Percentiles rank a stretch among this genome's conserved stretches.
These are phyloP conservation scores for Scutellaria barbata DNA, from an alignment of 257 asterid species.

Conservation along the genomic window DNA sequence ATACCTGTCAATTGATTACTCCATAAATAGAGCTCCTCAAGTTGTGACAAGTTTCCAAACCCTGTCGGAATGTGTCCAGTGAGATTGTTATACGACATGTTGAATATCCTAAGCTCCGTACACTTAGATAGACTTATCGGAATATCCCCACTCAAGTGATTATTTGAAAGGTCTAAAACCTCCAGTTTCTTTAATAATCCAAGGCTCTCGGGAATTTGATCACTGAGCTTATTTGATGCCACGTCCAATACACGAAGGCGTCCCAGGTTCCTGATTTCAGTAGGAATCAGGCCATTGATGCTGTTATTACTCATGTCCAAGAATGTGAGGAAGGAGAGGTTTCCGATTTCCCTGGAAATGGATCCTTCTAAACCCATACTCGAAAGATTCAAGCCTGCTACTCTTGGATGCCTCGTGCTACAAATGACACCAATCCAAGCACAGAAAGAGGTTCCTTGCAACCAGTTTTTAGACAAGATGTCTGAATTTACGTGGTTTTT, in stretches of 20 bases:
- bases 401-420: neutral
- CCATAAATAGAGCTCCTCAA: neutral
- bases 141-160: neutral
- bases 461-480: constrained; percentile 21
- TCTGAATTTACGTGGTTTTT: neutral
- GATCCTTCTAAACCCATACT: constrained; percentile 7
- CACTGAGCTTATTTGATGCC: neutral
- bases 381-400: neutral
- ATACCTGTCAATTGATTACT: neutral
- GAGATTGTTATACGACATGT: neutral
- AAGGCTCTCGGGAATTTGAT: neutral
- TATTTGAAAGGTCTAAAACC: neutral
- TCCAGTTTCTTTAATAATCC: neutral
- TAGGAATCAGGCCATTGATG: neutral
- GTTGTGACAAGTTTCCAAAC: neutral
- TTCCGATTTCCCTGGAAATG: neutral
- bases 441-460: neutral
- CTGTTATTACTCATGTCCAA: constrained; percentile 21
- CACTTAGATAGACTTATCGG: neutral
- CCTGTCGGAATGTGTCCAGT: constrained; percentile 6
- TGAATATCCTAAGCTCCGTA: neutral
- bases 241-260: neutral
- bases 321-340: constrained; percentile 11
- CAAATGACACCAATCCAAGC: constrained; percentile 26
- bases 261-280: neutral